Percentiles rank a stretch among this genome's conserved stretches.
Conservation (phyloP, 257 asterid genomes). For the Prunella vulgaris region DNA sequence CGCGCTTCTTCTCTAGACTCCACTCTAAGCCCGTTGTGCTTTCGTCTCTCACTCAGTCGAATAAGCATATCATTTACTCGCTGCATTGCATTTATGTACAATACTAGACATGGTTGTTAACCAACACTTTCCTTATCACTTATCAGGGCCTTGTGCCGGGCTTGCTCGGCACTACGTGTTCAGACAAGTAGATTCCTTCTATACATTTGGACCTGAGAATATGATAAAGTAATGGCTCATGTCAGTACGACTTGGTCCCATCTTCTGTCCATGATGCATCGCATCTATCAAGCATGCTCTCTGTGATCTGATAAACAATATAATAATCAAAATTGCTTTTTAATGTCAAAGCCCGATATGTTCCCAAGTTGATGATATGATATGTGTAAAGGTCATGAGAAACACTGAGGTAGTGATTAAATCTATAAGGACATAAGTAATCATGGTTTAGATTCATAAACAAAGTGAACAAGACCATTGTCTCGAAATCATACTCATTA, state of each 20-base stretch:
- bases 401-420: background rate
- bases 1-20: constrained; percentile 23
- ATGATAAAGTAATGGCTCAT: constrained; percentile 12
- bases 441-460: background rate
- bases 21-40: constrained; percentile 34
- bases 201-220: constrained; percentile 23
- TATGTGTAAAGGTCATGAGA: background rate
- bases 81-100: background rate
- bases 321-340: background rate
- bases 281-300: background rate
- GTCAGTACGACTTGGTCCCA: constrained; percentile 18
- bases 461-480: too few relatives aligned
- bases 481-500: too few relatives aligned
- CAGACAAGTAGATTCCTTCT: background rate
- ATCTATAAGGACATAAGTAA: background rate
- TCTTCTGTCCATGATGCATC: constrained; percentile 4
- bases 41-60: background rate
- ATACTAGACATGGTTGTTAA: background rate
- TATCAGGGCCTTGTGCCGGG: too few relatives aligned
- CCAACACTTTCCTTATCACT: too few relatives aligned
- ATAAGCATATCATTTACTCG: background rate
- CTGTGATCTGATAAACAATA: background rate
- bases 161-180: background rate
- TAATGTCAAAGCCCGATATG: background rate
- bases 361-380: background rate